A percentile compares a stretch with the other conserved stretches of the same genome.
phyloP scores from a whole-genome alignment of 2,329 filamentous ascomycete species.

The Myotisia sp. region DNA sequence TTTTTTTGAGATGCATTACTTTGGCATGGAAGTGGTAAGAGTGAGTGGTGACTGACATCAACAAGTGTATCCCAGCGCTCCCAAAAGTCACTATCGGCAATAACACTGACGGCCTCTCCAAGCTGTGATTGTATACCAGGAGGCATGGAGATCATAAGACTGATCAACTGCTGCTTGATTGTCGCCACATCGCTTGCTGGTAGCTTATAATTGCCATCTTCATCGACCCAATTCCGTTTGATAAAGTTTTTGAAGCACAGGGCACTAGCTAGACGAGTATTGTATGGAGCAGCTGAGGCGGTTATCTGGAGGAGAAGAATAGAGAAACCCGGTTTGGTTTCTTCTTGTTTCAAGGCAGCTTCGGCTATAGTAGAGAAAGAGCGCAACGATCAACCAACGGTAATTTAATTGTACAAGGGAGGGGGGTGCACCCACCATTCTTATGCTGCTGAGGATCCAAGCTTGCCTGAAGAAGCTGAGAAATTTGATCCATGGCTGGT shows the following conservation, averaged over 20 bases:
- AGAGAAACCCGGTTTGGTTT: conserved; percentile 75
- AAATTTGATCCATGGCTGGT: conserved; percentile 48
- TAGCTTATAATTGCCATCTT: conserved; percentile 87
- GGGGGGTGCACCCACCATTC: conserved; percentile 59
- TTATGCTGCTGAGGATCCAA: conserved; percentile 77
- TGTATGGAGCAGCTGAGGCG: conserved; percentile 55
- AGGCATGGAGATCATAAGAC: conserved; percentile 88
- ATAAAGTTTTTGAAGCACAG: conserved; percentile 99
- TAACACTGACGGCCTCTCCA: conserved; percentile 90
- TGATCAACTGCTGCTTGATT: conserved; percentile 91
- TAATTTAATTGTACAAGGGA: conserved; percentile 2
- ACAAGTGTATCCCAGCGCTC: conserved; percentile 91
- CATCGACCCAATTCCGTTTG: conserved; percentile 85
- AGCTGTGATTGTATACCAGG: conserved; percentile 80
- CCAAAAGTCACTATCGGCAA: conserved; percentile 97
- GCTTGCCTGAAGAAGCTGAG: conserved; percentile 78
- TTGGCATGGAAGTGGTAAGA: neutral
- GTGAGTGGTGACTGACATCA: conserved; percentile 40
- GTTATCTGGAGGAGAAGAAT: conserved; percentile 81
- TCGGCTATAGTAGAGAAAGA: conserved; percentile 48
- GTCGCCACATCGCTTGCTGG: conserved; percentile 65
- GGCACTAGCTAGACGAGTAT: conserved; percentile 72
- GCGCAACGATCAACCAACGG: conserved; percentile 1
- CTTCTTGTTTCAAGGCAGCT: conserved; percentile 59
- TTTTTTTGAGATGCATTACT: no score